Percentiles rank a stretch among this genome's conserved stretches.
phyloP scores from a whole-genome alignment of 192 early-diverging fungal genomes.

The Dissophora globulifera region DNA sequence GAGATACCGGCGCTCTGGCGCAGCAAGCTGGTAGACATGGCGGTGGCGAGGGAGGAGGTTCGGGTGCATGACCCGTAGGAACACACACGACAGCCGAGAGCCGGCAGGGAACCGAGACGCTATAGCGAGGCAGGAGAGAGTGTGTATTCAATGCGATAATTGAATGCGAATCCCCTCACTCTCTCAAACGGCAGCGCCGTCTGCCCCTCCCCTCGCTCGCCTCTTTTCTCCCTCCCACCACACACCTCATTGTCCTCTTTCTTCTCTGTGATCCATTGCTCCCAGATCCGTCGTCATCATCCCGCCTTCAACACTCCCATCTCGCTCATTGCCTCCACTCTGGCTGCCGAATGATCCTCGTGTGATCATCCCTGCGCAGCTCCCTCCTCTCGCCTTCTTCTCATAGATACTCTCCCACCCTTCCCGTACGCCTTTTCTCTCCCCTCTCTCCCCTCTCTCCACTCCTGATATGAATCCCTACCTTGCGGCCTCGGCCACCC shows the following conservation, averaged over 20 bases:
- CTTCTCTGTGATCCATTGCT: not conserved
- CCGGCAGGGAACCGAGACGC: too few species aligned
- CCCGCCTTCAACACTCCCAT: not conserved
- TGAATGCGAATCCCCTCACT: not conserved
- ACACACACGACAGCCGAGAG: too few species aligned
- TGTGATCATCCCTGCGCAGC: slow-evolving; percentile 1
- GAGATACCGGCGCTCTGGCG: too few species aligned
- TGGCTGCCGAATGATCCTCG: slow-evolving; percentile 12
- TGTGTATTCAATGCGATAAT: too few species aligned
- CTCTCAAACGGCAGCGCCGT: not conserved
- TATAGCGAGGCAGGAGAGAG: too few species aligned
- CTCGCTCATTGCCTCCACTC: slow-evolving; percentile 1
- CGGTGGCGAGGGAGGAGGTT: too few species aligned
- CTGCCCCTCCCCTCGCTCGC: not conserved
- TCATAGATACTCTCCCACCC: not conserved
- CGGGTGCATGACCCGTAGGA: too few species aligned
- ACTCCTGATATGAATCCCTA: slow-evolving; percentile 33
- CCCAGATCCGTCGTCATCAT: not conserved
- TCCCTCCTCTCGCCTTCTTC: not conserved
- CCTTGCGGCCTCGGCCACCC: slow-evolving; percentile 23
- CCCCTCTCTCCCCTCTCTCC: not conserved
- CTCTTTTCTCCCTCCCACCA: not conserved
- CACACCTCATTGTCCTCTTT: not conserved
- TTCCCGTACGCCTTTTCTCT: not conserved
- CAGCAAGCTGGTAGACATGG: too few species aligned